Percentiles rank a stretch among this genome's conserved stretches.
Conservation (phyloP, 768 basidiomycete genomes). For the Piloderma croceum region DNA sequence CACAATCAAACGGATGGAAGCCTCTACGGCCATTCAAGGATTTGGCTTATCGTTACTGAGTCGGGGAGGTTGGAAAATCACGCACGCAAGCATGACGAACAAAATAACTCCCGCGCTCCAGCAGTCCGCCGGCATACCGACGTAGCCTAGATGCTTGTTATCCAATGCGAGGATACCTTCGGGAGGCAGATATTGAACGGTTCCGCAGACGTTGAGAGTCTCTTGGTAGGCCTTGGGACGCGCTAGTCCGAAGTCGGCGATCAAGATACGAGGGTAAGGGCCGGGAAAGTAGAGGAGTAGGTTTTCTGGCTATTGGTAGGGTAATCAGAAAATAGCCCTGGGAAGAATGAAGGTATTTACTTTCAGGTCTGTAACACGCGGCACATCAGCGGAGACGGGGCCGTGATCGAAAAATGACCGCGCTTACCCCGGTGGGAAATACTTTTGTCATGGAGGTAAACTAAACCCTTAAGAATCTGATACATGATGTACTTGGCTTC, state of each 20-base stretch:
- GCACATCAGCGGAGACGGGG: not conserved
- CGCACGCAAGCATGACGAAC: constrained; percentile 81
- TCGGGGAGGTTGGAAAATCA: constrained; percentile 11
- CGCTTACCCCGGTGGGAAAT: constrained; percentile 74
- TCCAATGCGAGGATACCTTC: constrained; percentile 80
- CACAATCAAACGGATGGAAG: constrained; percentile 2
- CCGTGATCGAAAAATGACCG: not conserved
- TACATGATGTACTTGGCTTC: constrained; percentile 83
- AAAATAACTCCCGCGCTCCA: constrained; percentile 83
- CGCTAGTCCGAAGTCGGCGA: constrained; percentile 85
- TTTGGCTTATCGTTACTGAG: not conserved
- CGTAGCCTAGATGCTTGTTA: constrained; percentile 54
- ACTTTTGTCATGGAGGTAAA: constrained; percentile 62
- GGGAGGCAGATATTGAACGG: constrained; percentile 79
- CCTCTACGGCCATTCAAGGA: constrained; percentile 2
- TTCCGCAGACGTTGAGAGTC: constrained; percentile 84
- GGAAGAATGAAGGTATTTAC: not conserved
- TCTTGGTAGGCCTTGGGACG: constrained; percentile 74
- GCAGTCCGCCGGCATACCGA: constrained; percentile 84
- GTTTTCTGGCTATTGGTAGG: constrained; percentile 73
- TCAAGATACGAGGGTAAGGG: constrained; percentile 76
- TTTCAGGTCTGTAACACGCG: not conserved
- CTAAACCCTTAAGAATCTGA: constrained; percentile 66
- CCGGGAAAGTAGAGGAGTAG: constrained; percentile 76
- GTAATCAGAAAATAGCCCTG: not conserved